Percentiles rank a stretch among this genome's conserved stretches.
phyloP scores from a whole-genome alignment of 441 rosid species.

The Populus hybrid region DNA sequence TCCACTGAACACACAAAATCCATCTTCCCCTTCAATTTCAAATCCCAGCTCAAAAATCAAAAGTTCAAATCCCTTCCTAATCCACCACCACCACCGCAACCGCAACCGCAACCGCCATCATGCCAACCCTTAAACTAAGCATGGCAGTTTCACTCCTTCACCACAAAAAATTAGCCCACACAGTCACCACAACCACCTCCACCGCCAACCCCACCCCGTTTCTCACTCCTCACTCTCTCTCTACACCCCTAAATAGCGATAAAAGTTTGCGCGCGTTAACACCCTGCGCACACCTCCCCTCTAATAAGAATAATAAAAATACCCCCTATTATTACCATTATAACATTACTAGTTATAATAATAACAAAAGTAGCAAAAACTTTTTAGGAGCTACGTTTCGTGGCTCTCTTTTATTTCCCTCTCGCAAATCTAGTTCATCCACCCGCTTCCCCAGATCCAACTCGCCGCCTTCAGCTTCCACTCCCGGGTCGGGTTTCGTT shows the following conservation, averaged over 20 bases:
- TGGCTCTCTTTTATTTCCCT: conserved; percentile 14
- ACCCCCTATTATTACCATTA: background rate
- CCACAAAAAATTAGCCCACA: conserved; percentile 39
- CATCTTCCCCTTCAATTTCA: background rate
- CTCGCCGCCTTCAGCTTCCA: conserved; percentile 24
- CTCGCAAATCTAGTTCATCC: conserved; percentile 15
- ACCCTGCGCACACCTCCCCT: conserved; percentile 25
- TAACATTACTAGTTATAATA: background rate
- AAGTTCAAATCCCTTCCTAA: background rate
- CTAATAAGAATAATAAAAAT: background rate
- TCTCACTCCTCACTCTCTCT: background rate
- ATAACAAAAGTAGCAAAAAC: conserved; percentile 16
- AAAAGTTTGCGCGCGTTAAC: conserved; percentile 43
- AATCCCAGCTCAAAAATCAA: background rate
- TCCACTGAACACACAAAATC: background rate
- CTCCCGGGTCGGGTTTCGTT: conserved; percentile 36
- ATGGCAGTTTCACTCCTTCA: conserved; percentile 16
- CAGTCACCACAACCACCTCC: conserved; percentile 20
- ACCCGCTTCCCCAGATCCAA: conserved; percentile 25
- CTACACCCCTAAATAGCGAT: conserved; percentile 17
- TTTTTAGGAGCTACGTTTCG: conserved; percentile 33
- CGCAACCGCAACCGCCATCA: background rate
- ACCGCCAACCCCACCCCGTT: background rate
- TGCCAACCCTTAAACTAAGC: conserved; percentile 36
- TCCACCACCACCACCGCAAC: background rate